Conservation (phyloP, 2,329 filamentous ascomycete genomes). For the Alternaria postmessia region DNA sequence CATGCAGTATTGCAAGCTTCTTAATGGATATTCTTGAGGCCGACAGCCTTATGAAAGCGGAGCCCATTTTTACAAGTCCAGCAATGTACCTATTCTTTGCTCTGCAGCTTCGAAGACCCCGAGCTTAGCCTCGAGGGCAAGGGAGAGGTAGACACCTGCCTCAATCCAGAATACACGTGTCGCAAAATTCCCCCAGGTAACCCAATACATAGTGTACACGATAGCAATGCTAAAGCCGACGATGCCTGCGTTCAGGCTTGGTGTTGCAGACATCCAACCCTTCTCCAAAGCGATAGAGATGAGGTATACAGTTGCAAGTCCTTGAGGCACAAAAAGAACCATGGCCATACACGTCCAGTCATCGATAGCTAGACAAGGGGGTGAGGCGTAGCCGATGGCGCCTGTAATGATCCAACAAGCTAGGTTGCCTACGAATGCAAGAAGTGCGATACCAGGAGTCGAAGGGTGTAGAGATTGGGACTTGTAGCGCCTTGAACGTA, state of each 20-base stretch:
- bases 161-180: background rate
- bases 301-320: background rate
- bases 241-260: background rate
- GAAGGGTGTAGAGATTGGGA: background rate
- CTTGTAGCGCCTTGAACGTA: background rate
- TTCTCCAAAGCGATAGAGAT: background rate
- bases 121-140: background rate
- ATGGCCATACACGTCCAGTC: background rate
- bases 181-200: background rate
- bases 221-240: background rate
- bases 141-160: background rate
- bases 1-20: background rate
- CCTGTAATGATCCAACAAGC: background rate
- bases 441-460: background rate
- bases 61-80: background rate
- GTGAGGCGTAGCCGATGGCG: background rate
- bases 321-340: background rate
- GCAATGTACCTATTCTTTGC: background rate
- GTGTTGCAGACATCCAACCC: background rate
- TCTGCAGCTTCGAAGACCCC: background rate
- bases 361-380: background rate
- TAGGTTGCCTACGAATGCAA: background rate
- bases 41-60: background rate
- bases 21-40: background rate
- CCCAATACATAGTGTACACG: background rate